Base-by-base conservation (phyloP, 257 asterid genomes). In the Osmanthus fragrans region DNA sequence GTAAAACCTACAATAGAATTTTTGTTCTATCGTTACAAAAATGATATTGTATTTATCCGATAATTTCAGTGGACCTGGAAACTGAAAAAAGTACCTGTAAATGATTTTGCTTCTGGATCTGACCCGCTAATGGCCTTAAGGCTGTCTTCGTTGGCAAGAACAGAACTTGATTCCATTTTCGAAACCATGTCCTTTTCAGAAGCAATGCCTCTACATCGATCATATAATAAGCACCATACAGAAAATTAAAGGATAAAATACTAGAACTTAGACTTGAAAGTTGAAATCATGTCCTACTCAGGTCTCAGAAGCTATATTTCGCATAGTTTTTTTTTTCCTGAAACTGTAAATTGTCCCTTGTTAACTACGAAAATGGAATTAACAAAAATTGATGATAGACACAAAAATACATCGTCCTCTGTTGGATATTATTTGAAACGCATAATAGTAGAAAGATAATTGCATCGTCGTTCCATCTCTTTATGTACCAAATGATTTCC, bases 121-220 rank as follows among this genome's bases (percentile, higher is more conserved):
- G 89, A 63, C 77, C 71, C 76, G 82, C 47, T 77, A 84, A 72
- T 36, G 85, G 83, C 80, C 77, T 69, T 75, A 75, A 75, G 34
- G 54, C 86, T 60, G 79, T 83, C 79, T 71, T 77, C 21, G 70
- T 73, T 4, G 89, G 86, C 66, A 73, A 82, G 84, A 75, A 71
- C 64, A 54, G 73, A 74, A 82, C 81, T 72, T 78, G 90, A 51
- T 82, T 77, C 82, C 79, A 76, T 49, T 73, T 67, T 27, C 81
- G 69, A 68, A 78, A 73, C 70, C 82, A 74, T 72, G 73, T 82
- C 78, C 82, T 80, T 30, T 73, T 69, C 68, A 76, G 84, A 75
- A 83, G 81, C 81, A 83, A 75, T 30, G 82, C 77, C 75, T 83
- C 94, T 92, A 85, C 79, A 84, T 82, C 70, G 80, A 77, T 75